These are phyloP conservation scores for Umbelopsis sp. DNA, from an alignment of 371 early-diverging fungal species.

Conservation along the genomic window DNA sequence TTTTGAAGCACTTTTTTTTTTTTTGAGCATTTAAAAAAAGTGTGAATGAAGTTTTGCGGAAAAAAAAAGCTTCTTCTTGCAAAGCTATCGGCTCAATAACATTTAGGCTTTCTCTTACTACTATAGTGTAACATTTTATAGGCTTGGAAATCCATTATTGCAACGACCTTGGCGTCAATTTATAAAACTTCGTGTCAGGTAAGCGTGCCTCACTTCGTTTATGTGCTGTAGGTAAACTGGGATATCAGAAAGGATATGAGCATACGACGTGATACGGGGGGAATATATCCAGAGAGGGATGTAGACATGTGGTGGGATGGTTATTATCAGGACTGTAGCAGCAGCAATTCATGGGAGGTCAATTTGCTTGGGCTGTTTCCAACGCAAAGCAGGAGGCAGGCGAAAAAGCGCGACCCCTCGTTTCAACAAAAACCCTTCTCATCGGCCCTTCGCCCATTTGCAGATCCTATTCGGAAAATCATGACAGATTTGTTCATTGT, in stretches of 20 bases:
- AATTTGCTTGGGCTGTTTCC: constrained; percentile 1
- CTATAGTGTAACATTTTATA: not conserved
- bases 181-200: no score
- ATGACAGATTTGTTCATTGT: constrained; percentile 15
- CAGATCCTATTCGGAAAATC: constrained; percentile 10
- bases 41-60: not conserved
- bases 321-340: not conserved
- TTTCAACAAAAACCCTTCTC: constrained; percentile 4
- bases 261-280: not conserved
- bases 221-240: no score
- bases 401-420: constrained; percentile 11
- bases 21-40: not conserved
- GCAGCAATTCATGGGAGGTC: not conserved
- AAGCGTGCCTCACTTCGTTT: no score
- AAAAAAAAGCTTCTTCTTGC: constrained; percentile 3
- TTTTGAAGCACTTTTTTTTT: constrained; percentile 16
- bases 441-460: constrained; percentile 3
- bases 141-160: no score
- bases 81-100: not conserved
- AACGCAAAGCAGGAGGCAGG: constrained; percentile 13
- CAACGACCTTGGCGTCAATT: no score
- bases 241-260: not conserved
- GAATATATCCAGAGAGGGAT: not conserved
- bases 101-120: not conserved
- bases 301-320: not conserved